These are phyloP conservation scores for Saccharomycopsis hybrid DNA, from an alignment of 1,139 yeast species.

Conservation along the genomic window DNA sequence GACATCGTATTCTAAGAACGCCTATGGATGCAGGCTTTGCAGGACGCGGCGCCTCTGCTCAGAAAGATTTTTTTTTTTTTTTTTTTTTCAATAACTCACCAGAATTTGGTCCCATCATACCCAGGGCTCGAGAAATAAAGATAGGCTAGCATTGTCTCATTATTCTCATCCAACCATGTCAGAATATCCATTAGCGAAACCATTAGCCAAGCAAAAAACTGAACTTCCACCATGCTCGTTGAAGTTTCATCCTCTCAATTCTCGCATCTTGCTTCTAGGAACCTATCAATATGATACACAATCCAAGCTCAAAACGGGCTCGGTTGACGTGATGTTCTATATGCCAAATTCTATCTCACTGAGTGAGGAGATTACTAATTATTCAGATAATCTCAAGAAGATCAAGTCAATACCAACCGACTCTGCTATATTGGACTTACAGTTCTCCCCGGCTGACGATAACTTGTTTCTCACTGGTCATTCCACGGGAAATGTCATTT, in stretches of 20 bases:
- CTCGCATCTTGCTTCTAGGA: slow-evolving; percentile 53
- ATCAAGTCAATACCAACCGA: slow-evolving; percentile 33
- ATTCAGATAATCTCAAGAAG: slow-evolving; percentile 23
- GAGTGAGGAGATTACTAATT: not conserved
- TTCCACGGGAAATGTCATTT: slow-evolving; percentile 64
- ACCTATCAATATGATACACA: slow-evolving; percentile 68
- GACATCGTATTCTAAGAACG: too few species aligned
- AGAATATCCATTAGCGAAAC: not conserved
- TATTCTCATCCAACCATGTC: too few species aligned
- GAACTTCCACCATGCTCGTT: slow-evolving; percentile 80
- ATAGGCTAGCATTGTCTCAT: too few species aligned
- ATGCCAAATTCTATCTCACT: not conserved
- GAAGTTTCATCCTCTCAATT: slow-evolving; percentile 47
- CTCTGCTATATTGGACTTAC: slow-evolving; percentile 74
- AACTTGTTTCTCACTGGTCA: slow-evolving; percentile 57
- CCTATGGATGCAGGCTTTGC: too few species aligned
- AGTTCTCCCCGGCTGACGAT: slow-evolving; percentile 50
- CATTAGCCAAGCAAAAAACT: slow-evolving; percentile 32
- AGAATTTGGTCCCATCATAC: too few species aligned
- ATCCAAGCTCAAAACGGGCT: slow-evolving; percentile 58
- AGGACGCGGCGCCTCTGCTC: too few species aligned
- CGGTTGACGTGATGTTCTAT: slow-evolving; percentile 54
- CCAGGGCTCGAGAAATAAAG: too few species aligned
- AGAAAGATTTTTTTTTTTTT: too few species aligned
- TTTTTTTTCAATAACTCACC: too few species aligned